Percentiles rank a stretch among this genome's conserved stretches.
These are phyloP conservation scores for Elsinoe perseae DNA, from an alignment of 2,329 filamentous ascomycete genomes.

Conservation along the genomic window DNA sequence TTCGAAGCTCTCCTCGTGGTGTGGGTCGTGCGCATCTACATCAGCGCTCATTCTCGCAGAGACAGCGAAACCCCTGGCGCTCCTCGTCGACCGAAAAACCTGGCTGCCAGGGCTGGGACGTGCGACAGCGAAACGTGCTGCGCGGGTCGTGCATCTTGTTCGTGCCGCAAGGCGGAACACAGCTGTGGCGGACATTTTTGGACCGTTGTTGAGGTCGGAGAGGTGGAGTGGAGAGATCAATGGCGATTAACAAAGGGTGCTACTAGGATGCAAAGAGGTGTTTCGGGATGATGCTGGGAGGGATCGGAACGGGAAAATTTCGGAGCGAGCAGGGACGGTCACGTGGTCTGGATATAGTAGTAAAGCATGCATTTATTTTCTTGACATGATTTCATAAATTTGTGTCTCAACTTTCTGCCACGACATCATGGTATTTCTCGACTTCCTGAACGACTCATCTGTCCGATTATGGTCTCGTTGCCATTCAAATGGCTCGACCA, in stretches of 20 bases:
- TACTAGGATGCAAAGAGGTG: neutral
- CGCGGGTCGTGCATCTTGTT: conserved; percentile 6
- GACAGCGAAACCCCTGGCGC: conserved; percentile 40
- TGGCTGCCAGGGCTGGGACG: conserved; percentile 5
- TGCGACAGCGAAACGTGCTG: conserved; percentile 1
- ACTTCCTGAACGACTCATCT: too few relatives aligned
- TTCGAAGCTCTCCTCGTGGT: conserved; percentile 96
- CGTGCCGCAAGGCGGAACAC: conserved; percentile 13
- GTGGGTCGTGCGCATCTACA: conserved; percentile 42
- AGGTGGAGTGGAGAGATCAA: conserved; percentile 14
- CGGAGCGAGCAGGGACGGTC: neutral
- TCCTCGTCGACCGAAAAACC: conserved; percentile 6
- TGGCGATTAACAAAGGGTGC: conserved; percentile 1
- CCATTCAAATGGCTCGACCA: too few relatives aligned
- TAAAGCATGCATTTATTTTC: neutral
- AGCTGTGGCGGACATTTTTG: conserved; percentile 11
- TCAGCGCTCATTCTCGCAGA: conserved; percentile 33
- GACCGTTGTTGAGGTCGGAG: neutral
- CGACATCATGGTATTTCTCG: too few relatives aligned
- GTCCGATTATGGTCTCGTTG: too few relatives aligned
- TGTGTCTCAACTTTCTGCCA: neutral
- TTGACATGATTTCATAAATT: neutral
- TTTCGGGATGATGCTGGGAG: conserved; percentile 10
- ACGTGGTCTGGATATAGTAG: neutral
- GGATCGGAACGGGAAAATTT: conserved; percentile 12